A percentile compares a stretch with the other conserved stretches of the same genome.
phyloP scores from a whole-genome alignment of 2,329 filamentous ascomycete species.

The Colletotrichum camelliae region DNA sequence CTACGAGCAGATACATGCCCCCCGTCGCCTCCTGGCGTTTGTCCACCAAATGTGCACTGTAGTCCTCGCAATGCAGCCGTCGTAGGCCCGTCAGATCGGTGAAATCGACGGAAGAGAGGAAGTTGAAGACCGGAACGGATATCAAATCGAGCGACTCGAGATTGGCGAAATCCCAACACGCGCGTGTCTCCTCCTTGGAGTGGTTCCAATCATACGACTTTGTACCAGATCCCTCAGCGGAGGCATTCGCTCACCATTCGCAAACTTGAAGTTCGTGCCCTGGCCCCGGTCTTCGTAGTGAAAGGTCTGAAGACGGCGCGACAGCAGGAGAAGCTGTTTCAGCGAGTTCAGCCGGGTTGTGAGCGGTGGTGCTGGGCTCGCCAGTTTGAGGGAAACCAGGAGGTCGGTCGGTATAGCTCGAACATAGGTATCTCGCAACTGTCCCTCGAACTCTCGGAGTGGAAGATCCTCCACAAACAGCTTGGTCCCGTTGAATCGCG shows the following conservation, averaged over 20 bases:
- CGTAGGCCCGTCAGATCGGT: constrained; percentile 40
- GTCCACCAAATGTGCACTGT: constrained; percentile 44
- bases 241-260: constrained; percentile 44
- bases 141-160: constrained; percentile 45
- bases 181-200: constrained; percentile 36
- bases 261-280: constrained; percentile 49
- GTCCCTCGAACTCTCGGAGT: constrained; percentile 38
- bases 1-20: constrained; percentile 43
- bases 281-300: constrained; percentile 50
- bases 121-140: constrained; percentile 49
- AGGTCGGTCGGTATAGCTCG: constrained; percentile 42
- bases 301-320: constrained; percentile 41
- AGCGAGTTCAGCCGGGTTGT: constrained; percentile 44
- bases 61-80: constrained; percentile 49
- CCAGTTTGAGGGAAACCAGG: constrained; percentile 46
- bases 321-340: constrained; percentile 46
- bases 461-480: constrained; percentile 48
- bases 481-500: constrained; percentile 31
- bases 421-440: constrained; percentile 40
- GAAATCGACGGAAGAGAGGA: constrained; percentile 47
- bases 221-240: constrained; percentile 42
- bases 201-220: constrained; percentile 58
- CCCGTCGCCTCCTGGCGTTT: constrained; percentile 43
- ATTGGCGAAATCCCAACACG: constrained; percentile 53
- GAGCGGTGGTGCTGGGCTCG: constrained; percentile 42